Evolutionary conservation across 768 basidiomycete species (phyloP), one percentile per base, ranked within the genome.

Genomic region (Amanita brunnescens): DNA sequence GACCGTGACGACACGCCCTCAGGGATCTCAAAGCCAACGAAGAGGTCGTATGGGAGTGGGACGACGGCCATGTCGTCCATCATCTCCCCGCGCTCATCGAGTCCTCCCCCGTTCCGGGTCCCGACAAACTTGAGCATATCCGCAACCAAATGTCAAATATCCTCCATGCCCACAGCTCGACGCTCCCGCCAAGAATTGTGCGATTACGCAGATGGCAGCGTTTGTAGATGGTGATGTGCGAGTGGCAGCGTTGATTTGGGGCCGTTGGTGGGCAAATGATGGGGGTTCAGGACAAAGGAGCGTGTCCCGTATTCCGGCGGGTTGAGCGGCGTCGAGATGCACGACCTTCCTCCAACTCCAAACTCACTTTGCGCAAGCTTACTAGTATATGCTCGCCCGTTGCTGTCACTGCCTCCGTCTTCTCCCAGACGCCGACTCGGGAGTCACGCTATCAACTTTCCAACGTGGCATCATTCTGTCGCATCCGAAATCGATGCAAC

Each of bases 41-140:
- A 56, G 94, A 97, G 67, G 78, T 97, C 16, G 81, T 93, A 0
- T 97, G 94, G 92, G 92, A 96, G 63, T 98, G 94, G 94, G 93
- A 97, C 58, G 94, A 98, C 59, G 82, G 81, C 2, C 87, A 91
- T 61, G 82, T 85, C 0, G 79, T 94, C 0, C 93, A 95, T 65
- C 70, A 74, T 54, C 69, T 91, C 0, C 87, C 81, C n/a, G 80
- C 81, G 6, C 65, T 88, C 46, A 70, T 89, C 52, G 69, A 80
- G 58, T 65, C 75, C 4, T 79, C 82, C 4, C 67, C 73, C 53
- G 58, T 83, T 58, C 71, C 75, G 83, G 83, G 76, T 30, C 70
- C 75, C 1, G 69, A 68, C 18, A 73, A 78, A 47, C 57, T 79
- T 20, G 61, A 69, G 16, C 77, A 80, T 54, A 72, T 85, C 13